Conservation (phyloP, 1,284 basidiomycete species). For the Hortiboletus rubellus region DNA sequence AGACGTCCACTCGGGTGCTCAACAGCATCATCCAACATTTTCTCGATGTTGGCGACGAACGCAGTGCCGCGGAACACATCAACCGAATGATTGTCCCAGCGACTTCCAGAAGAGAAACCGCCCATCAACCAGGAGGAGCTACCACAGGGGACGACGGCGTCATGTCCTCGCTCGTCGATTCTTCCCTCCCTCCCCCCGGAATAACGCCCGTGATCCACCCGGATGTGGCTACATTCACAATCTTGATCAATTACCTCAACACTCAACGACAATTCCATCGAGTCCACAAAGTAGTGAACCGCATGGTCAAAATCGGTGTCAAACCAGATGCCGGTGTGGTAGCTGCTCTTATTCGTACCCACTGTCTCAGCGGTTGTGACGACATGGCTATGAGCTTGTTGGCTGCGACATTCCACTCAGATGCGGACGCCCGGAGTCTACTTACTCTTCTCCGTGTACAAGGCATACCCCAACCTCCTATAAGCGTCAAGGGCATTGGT, state of each 20-base stretch:
- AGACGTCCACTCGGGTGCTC: constrained; percentile 49
- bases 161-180: constrained; percentile 10
- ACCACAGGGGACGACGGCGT: constrained; percentile 38
- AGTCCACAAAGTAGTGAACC: constrained; percentile 47
- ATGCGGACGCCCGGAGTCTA: constrained; percentile 22
- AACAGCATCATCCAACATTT: constrained; percentile 64
- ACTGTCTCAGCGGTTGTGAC: constrained; percentile 48
- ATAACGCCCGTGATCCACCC: constrained; percentile 36
- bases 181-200: constrained; percentile 4
- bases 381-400: constrained; percentile 52
- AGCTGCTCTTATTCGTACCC: constrained; percentile 55
- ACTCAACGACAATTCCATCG: constrained; percentile 45
- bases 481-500: constrained; percentile 37
- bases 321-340: constrained; percentile 48
- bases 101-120: constrained; percentile 21
- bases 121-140: constrained; percentile 33
- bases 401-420: constrained; percentile 43
- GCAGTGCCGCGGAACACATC: constrained; percentile 46
- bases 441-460: constrained; percentile 28
- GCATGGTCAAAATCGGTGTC: constrained; percentile 47
- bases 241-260: constrained; percentile 62
- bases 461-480: constrained; percentile 24
- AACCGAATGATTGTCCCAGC: constrained; percentile 51
- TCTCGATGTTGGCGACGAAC: constrained; percentile 55
- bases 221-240: constrained; percentile 61